Evolutionary conservation across 2,329 filamentous ascomycete genomes (phyloP).

Genomic region (Coleophoma eucalyptorum): DNA sequence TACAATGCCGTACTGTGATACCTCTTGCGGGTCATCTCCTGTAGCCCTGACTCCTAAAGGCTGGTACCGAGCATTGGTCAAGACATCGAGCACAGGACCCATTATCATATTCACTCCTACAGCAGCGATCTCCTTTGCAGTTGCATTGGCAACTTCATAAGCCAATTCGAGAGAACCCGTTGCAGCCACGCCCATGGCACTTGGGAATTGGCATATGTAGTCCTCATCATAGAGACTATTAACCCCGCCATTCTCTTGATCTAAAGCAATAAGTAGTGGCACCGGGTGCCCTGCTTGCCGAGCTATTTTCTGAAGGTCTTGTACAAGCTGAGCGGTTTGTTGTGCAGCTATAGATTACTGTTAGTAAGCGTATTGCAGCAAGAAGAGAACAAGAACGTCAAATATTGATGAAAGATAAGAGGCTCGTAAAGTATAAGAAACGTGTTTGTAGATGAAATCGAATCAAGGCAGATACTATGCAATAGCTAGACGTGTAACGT

Average conservation of each 20-base stretch:
- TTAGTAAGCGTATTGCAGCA: slow-evolving; percentile 11
- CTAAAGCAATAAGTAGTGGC: slow-evolving; percentile 83
- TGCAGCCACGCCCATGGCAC: slow-evolving; percentile 94
- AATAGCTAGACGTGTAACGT: too few species aligned
- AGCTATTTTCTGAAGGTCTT: slow-evolving; percentile 89
- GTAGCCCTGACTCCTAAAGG: slow-evolving; percentile 85
- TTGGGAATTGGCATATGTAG: slow-evolving; percentile 94
- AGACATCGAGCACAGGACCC: slow-evolving; percentile 86
- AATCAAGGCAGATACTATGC: too few species aligned
- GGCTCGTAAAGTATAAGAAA: not conserved
- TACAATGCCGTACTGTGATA: slow-evolving; percentile 86
- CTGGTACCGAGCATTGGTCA: slow-evolving; percentile 90
- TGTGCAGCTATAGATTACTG: slow-evolving; percentile 64
- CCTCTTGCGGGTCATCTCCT: slow-evolving; percentile 92
- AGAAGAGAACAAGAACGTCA: slow-evolving; percentile 4
- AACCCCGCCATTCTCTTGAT: slow-evolving; percentile 97
- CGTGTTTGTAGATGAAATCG: too few species aligned
- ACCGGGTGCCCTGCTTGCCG: slow-evolving; percentile 86
- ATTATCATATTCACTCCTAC: slow-evolving; percentile 96
- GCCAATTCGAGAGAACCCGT: slow-evolving; percentile 81
- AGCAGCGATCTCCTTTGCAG: slow-evolving; percentile 85
- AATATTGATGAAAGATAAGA: not conserved
- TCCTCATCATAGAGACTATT: slow-evolving; percentile 96
- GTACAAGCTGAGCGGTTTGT: slow-evolving; percentile 81
- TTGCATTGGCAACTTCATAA: slow-evolving; percentile 88